These are phyloP conservation scores for Eleusine indica DNA, from an alignment of 176 grass and related monocot species.

Conservation along the genomic window DNA sequence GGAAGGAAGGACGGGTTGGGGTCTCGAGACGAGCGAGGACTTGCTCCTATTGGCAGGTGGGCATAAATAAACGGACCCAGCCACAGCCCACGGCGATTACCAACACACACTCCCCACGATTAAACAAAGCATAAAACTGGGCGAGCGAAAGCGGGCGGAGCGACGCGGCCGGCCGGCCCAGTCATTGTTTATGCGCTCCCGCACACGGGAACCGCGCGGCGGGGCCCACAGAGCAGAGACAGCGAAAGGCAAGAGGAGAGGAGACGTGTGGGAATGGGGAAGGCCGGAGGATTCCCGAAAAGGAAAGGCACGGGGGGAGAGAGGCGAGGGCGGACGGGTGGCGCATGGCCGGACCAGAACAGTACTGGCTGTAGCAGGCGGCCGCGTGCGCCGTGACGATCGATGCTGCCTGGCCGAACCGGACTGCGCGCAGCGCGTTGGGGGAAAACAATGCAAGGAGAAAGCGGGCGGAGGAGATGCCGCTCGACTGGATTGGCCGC, in stretches of 20 bases:
- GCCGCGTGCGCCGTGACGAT: slow-evolving; percentile 19
- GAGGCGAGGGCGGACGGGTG: not conserved
- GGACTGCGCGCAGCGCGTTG: not conserved
- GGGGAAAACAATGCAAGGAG: slow-evolving; percentile 10
- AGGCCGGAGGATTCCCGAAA: slow-evolving; percentile 45
- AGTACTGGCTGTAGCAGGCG: slow-evolving; percentile 52
- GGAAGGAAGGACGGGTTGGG: not conserved
- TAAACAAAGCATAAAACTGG: slow-evolving; percentile 29
- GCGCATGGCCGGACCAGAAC: slow-evolving; percentile 39
- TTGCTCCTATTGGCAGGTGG: slow-evolving; percentile 47
- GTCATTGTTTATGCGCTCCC: slow-evolving; percentile 49
- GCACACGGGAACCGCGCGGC: slow-evolving; percentile 2
- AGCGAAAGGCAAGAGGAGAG: not conserved
- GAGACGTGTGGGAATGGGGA: not conserved
- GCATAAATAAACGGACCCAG: slow-evolving; percentile 34
- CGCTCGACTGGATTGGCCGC: not conserved
- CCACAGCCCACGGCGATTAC: slow-evolving; percentile 28
- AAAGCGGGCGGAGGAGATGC: not conserved
- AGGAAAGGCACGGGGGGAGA: slow-evolving; percentile 32
- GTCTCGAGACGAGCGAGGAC: slow-evolving; percentile 36
- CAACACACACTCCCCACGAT: slow-evolving; percentile 5
- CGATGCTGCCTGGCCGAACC: not conserved
- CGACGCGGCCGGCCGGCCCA: slow-evolving; percentile 31
- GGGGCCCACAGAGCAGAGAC: not conserved
- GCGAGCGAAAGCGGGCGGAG: not conserved